Conservation (phyloP, 1,284 basidiomycete species). For the Cryptococcus sp. region DNA sequence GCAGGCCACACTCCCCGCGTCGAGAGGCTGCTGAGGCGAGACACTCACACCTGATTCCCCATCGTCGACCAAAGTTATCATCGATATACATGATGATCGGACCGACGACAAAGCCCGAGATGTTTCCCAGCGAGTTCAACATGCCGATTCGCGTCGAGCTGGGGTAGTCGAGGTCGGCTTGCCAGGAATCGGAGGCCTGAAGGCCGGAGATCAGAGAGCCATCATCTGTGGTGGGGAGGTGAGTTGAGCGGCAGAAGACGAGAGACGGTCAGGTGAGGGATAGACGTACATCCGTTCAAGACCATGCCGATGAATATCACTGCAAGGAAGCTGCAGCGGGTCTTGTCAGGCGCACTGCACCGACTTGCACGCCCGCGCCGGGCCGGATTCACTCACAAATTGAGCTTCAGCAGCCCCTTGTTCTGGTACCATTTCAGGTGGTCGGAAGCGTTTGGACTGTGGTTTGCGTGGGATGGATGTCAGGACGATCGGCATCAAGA, state of each 20-base stretch:
- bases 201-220: slow-evolving; percentile 49
- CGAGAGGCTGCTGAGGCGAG: too few species aligned
- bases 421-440: slow-evolving; percentile 45
- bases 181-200: slow-evolving; percentile 48
- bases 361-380: too few species aligned
- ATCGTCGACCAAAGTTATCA: slow-evolving; percentile 44
- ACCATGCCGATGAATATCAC: slow-evolving; percentile 51
- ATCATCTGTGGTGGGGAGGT: slow-evolving; percentile 34
- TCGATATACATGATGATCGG: slow-evolving; percentile 49
- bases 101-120: slow-evolving; percentile 47
- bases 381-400: slow-evolving; percentile 46
- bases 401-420: slow-evolving; percentile 49
- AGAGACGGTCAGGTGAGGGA: slow-evolving; percentile 2
- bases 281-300: slow-evolving; percentile 48
- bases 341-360: not conserved
- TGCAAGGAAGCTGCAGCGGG: slow-evolving; percentile 47
- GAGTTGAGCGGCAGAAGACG: not conserved
- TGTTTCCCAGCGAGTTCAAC: slow-evolving; percentile 44
- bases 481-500: not conserved
- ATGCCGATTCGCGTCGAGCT: slow-evolving; percentile 40
- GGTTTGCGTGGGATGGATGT: not conserved
- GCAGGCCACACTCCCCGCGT: too few species aligned
- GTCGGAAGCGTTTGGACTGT: slow-evolving; percentile 47
- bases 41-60: slow-evolving; percentile 50
- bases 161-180: slow-evolving; percentile 44